These are phyloP conservation scores for Elaphomyces granulatus DNA, from an alignment of 495 filamentous ascomycete species.

Conservation along the genomic window DNA sequence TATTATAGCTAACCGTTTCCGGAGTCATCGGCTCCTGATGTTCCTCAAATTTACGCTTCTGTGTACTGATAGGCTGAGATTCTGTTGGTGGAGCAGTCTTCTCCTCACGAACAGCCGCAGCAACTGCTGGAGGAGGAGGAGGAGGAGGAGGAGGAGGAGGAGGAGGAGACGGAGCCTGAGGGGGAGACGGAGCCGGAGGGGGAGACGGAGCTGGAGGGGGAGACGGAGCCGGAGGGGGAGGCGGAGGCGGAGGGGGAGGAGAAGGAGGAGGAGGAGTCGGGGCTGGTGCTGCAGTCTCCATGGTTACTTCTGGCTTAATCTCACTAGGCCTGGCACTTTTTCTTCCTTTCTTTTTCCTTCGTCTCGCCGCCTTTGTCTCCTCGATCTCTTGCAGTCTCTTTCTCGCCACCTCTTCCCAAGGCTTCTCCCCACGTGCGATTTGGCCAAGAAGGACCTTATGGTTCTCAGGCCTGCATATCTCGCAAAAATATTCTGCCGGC, in stretches of 20 bases:
- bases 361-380: conserved; percentile 32
- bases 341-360: conserved; percentile 34
- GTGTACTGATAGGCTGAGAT: conserved; percentile 20
- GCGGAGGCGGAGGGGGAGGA: conserved; percentile 4
- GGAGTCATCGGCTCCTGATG: conserved; percentile 14
- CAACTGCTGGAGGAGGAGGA: conserved; percentile 10
- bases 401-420: conserved; percentile 60
- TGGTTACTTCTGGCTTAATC: conserved; percentile 12
- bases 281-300: conserved; percentile 20
- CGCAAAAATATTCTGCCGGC: conserved; percentile 75
- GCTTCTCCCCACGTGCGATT: conserved; percentile 63
- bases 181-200: conserved; percentile 9
- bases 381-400: conserved; percentile 36
- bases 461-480: conserved; percentile 70
- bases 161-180: conserved; percentile 11
- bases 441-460: conserved; percentile 63
- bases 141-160: conserved; percentile 11
- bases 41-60: conserved; percentile 34
- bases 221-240: conserved; percentile 12
- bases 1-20: conserved; percentile 23
- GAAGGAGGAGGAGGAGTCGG: conserved; percentile 3
- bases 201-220: conserved; percentile 14
- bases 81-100: conserved; percentile 19
- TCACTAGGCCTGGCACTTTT: conserved; percentile 24
- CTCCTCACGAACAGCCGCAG: conserved; percentile 14